Percentiles rank a stretch among this genome's conserved stretches.
Evolutionary conservation across 441 rosid genomes (phyloP).

Genomic region (Aleurites moluccanus): DNA sequence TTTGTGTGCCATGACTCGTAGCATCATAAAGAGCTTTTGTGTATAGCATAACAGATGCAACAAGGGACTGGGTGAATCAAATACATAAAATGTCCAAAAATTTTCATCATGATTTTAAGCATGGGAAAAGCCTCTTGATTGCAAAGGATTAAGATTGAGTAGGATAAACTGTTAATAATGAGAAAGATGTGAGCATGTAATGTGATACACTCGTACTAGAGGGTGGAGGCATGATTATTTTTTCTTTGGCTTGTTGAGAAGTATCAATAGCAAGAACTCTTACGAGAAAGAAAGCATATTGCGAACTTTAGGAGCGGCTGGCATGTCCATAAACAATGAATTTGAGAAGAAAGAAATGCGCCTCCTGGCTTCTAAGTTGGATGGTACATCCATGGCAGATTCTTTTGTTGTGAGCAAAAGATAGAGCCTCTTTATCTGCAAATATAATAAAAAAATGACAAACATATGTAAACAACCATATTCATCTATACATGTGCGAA

Average conservation of each 20-base stretch:
- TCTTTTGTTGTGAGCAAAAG: conserved; percentile 96
- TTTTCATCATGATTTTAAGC: not conserved
- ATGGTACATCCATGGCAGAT: conserved; percentile 99
- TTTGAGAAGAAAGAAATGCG: conserved; percentile 98
- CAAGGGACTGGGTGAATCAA: not conserved
- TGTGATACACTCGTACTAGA: not conserved
- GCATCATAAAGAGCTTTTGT: too few relatives aligned
- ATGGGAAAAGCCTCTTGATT: not conserved
- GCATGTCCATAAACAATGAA: conserved; percentile 99
- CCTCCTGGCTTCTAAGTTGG: conserved; percentile 98
- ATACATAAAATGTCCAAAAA: conserved; percentile 1
- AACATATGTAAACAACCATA: not conserved
- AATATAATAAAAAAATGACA: not conserved
- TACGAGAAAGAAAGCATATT: conserved; percentile 99
- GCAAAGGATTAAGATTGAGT: not conserved
- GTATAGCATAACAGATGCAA: not conserved
- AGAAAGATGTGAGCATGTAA: not conserved
- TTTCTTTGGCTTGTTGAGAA: not conserved
- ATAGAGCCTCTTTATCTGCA: conserved; percentile 85
- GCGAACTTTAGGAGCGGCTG: conserved; percentile 98
- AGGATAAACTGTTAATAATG: not conserved
- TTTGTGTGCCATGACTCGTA: too few relatives aligned
- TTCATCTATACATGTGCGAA: not conserved
- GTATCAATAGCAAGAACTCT: conserved; percentile 25
- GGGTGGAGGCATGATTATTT: not conserved